Evolutionary conservation across 257 asterid species (phyloP).

Genomic region (Fraxinus cuspidata): DNA sequence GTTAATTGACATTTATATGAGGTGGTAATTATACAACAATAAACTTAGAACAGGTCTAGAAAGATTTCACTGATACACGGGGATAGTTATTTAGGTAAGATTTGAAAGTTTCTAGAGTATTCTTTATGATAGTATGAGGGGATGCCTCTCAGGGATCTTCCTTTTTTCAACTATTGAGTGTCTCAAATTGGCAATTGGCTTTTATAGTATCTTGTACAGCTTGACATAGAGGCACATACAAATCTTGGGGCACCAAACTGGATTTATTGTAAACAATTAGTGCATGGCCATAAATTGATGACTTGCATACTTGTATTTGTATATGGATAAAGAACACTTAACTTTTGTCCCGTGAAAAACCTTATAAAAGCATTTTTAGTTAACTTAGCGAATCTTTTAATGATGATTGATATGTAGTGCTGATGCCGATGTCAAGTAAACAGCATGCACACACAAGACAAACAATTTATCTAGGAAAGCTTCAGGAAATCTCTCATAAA

Average conservation of each 20-base stretch:
- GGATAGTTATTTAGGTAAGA: background rate
- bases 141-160: background rate
- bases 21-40: background rate
- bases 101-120: background rate
- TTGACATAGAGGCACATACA: too few relatives aligned
- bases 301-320: too few relatives aligned
- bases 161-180: background rate
- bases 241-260: too few relatives aligned
- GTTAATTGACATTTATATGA: background rate
- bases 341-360: too few relatives aligned
- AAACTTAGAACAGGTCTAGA: background rate
- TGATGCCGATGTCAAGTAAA: too few relatives aligned
- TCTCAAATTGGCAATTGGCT: too few relatives aligned
- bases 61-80: background rate
- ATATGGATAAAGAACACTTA: too few relatives aligned
- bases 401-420: background rate
- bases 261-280: too few relatives aligned
- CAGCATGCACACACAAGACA: background rate
- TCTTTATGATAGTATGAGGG: background rate
- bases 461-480: background rate
- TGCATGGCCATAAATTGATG: too few relatives aligned
- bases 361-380: too few relatives aligned
- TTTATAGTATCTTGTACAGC: too few relatives aligned
- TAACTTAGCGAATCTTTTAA: too few relatives aligned
- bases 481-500: background rate